These are phyloP conservation scores for Arthromyces matolae DNA, from an alignment of 768 basidiomycete genomes.

Conservation along the genomic window DNA sequence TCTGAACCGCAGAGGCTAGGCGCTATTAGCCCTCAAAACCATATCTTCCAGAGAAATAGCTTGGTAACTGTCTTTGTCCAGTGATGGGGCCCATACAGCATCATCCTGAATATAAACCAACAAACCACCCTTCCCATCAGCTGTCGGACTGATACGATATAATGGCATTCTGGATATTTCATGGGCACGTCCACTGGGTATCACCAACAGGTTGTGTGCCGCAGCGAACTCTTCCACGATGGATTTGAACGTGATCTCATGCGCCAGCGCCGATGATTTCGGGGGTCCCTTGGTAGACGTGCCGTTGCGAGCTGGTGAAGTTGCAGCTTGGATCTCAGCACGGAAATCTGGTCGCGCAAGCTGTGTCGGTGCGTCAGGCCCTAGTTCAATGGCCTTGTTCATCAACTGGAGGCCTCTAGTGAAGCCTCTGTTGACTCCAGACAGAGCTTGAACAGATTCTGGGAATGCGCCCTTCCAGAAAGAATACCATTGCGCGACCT, in stretches of 20 bases:
- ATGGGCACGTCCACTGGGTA: slow-evolving; percentile 84
- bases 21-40: slow-evolving; percentile 57
- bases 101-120: slow-evolving; percentile 90
- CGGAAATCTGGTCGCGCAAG: slow-evolving; percentile 66
- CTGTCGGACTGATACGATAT: slow-evolving; percentile 73
- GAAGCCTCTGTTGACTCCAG: slow-evolving; percentile 75
- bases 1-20: too few species aligned
- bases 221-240: slow-evolving; percentile 91
- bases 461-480: slow-evolving; percentile 86
- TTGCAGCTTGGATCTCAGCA: slow-evolving; percentile 37
- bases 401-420: slow-evolving; percentile 87
- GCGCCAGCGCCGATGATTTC: slow-evolving; percentile 47
- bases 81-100: slow-evolving; percentile 80
- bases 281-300: slow-evolving; percentile 31
- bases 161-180: slow-evolving; percentile 85
- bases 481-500: slow-evolving; percentile 90
- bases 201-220: slow-evolving; percentile 80
- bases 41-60: slow-evolving; percentile 88
- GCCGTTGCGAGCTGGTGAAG: slow-evolving; percentile 24
- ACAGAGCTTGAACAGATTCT: slow-evolving; percentile 59
- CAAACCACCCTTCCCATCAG: slow-evolving; percentile 83
- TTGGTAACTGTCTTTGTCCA: slow-evolving; percentile 54
- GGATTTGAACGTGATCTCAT: slow-evolving; percentile 89
- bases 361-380: slow-evolving; percentile 66
- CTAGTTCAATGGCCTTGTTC: slow-evolving; percentile 90